phyloP scores from a whole-genome alignment of 1,139 yeast genomes.

The Pichia sp. region DNA sequence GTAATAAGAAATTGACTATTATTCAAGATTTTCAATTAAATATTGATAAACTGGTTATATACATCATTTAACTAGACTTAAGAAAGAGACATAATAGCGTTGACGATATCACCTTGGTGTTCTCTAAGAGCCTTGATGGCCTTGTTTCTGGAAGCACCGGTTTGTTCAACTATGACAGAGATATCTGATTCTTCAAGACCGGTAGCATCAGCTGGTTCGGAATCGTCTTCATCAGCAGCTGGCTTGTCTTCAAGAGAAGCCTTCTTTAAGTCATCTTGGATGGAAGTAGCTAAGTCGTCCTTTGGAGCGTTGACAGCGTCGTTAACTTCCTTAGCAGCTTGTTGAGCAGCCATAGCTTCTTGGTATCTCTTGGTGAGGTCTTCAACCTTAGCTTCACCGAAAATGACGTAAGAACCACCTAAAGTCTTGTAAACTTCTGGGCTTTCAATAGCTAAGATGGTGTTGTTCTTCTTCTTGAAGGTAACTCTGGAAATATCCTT shows the following conservation, averaged over 20 bases:
- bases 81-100: conserved; percentile 90
- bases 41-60: not conserved
- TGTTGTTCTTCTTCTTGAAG: conserved; percentile 92
- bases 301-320: conserved; percentile 33
- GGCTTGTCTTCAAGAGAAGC: conserved; percentile 48
- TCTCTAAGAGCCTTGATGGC: conserved; percentile 89
- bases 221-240: conserved; percentile 57
- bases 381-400: conserved; percentile 97
- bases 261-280: conserved; percentile 89
- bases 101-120: conserved; percentile 93
- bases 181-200: conserved; percentile 81
- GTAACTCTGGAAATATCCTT: conserved; percentile 96
- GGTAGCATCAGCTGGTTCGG: conserved; percentile 70
- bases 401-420: conserved; percentile 94
- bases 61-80: conserved; percentile 1
- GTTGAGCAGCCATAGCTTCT: conserved; percentile 72
- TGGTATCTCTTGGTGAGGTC: conserved; percentile 81
- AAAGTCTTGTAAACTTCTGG: conserved; percentile 96
- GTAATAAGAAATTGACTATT: not conserved
- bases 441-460: conserved; percentile 85
- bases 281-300: conserved; percentile 64
- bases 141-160: conserved; percentile 83
- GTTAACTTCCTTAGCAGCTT: conserved; percentile 48
- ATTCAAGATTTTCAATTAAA: not conserved
- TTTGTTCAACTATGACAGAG: conserved; percentile 83